Conservation (phyloP, 106 monocot species). For the Dendrobium officinale region DNA sequence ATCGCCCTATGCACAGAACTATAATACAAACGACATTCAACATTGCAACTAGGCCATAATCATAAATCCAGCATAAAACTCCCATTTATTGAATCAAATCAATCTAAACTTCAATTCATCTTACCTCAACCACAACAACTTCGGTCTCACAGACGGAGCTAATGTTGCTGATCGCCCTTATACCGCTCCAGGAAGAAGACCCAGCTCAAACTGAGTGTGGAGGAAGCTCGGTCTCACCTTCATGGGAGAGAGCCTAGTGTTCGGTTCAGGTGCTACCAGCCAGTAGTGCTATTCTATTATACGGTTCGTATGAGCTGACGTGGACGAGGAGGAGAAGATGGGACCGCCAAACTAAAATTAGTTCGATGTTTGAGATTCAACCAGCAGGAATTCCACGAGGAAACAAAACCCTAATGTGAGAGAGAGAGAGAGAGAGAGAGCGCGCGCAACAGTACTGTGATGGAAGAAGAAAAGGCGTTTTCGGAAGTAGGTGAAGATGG, state of each 20-base stretch:
- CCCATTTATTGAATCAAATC: background rate
- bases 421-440: background rate
- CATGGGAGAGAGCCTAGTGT: background rate
- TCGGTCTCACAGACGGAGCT: background rate
- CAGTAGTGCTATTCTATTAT: background rate
- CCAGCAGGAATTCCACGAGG: slow-evolving; percentile 2
- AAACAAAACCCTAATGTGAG: slow-evolving; percentile 12
- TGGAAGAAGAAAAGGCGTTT: slow-evolving; percentile 1
- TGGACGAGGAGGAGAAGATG: background rate
- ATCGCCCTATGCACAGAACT: background rate
- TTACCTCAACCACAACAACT: background rate
- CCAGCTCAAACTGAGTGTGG: background rate
- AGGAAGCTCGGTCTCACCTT: background rate
- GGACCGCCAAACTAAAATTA: slow-evolving; percentile 4
- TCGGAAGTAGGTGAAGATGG: background rate
- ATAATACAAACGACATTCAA: background rate
- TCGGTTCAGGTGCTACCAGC: background rate
- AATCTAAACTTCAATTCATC: background rate
- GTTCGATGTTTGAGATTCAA: background rate
- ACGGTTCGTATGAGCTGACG: background rate
- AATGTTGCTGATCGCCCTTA: background rate
- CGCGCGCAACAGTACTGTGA: background rate
- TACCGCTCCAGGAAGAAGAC: background rate
- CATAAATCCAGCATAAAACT: background rate
- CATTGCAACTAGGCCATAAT: background rate